Conservation (phyloP, 2,329 filamentous ascomycete species). For the Falciphora oryzae region DNA sequence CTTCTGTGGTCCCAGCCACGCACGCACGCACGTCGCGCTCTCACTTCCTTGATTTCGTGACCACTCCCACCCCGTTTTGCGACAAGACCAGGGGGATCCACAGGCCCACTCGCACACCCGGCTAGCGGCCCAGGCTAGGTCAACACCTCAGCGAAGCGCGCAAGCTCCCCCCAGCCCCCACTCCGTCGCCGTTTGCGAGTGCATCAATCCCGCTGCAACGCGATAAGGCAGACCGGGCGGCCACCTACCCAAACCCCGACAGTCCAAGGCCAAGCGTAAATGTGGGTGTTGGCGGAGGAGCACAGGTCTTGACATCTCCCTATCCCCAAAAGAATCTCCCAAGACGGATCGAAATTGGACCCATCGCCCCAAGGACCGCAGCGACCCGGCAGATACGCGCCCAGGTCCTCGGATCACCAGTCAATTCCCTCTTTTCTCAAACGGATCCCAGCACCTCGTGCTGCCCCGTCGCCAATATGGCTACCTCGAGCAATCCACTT, state of each 20-base stretch:
- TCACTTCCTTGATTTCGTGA: slow-evolving; percentile 9
- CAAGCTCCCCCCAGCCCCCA: background rate
- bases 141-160: background rate
- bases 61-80: slow-evolving; percentile 7
- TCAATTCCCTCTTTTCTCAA: slow-evolving; percentile 2
- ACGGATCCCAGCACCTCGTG: background rate
- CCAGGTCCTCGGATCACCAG: background rate
- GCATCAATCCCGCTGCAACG: background rate
- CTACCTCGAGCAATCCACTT: slow-evolving; percentile 15
- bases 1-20: slow-evolving; percentile 10
- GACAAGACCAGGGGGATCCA: slow-evolving; percentile 9
- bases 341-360: slow-evolving; percentile 6
- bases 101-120: slow-evolving; percentile 9
- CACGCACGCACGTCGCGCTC: slow-evolving; percentile 9
- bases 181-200: background rate
- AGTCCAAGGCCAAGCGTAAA: background rate
- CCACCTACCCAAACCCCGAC: background rate
- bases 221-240: background rate
- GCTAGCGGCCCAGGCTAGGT: background rate
- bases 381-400: background rate
- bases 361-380: background rate
- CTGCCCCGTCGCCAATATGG: slow-evolving; percentile 13
- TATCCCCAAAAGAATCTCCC: background rate
- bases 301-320: background rate
- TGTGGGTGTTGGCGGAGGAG: background rate